phyloP scores from a whole-genome alignment of 148 eudicot species.

The Silene latifolia region DNA sequence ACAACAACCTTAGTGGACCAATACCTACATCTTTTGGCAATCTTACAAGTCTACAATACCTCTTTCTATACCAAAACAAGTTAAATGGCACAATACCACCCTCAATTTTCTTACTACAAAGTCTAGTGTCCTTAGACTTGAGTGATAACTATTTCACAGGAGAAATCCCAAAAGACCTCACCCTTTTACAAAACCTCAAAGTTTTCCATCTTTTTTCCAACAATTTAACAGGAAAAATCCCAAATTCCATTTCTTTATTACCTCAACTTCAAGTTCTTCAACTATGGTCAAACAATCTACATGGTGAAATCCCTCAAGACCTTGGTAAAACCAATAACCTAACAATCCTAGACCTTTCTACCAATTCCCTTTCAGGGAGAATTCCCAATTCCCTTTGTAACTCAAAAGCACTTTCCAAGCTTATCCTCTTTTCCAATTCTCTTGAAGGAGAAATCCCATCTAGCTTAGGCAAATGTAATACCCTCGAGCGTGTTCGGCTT shows the following conservation, averaged over 20 bases:
- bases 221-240: slow-evolving; percentile 67
- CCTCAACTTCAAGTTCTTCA: slow-evolving; percentile 78
- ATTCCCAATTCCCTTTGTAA: slow-evolving; percentile 59
- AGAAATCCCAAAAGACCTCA: slow-evolving; percentile 46
- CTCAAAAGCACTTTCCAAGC: slow-evolving; percentile 55
- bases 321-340: slow-evolving; percentile 72
- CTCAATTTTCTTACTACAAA: slow-evolving; percentile 44
- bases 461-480: slow-evolving; percentile 49
- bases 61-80: slow-evolving; percentile 70
- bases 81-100: slow-evolving; percentile 59
- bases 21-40: slow-evolving; percentile 73
- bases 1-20: slow-evolving; percentile 62
- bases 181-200: slow-evolving; percentile 45
- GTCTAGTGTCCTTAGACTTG: slow-evolving; percentile 59
- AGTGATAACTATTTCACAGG: slow-evolving; percentile 72
- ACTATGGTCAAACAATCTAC: slow-evolving; percentile 65
- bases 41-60: slow-evolving; percentile 54
- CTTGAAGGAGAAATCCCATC: slow-evolving; percentile 55
- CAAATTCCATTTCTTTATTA: slow-evolving; percentile 48
- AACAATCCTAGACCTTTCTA: slow-evolving; percentile 78
- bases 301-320: slow-evolving; percentile 63
- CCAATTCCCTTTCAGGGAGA: slow-evolving; percentile 70
- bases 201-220: slow-evolving; percentile 79
- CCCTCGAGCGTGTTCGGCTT: slow-evolving; percentile 57
- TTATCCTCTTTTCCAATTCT: slow-evolving; percentile 77